Base-by-base conservation (phyloP, 2,329 filamentous ascomycete species). In the Colletotrichum scovillei region DNA sequence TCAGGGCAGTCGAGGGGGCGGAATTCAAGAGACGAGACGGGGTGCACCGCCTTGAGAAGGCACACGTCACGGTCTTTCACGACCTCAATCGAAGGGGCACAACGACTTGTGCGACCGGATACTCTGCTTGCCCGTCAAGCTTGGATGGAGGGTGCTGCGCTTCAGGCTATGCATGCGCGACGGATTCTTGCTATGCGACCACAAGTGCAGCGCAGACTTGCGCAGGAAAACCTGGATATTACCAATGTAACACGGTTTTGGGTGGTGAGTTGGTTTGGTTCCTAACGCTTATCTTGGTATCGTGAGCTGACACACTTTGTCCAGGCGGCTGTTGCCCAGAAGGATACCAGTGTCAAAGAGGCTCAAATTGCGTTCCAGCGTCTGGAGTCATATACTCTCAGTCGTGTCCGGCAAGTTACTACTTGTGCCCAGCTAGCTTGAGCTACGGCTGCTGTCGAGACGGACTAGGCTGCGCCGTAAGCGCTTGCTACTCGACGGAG, bases 371-470 rank as follows among this genome's bases (percentile, higher is more conserved):
- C 74, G 78, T 80, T 3, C 80, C 86, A 0, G 86, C 87, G 1
- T 80, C 82, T 12, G 87, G 87, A 11, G 78, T 80, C 5, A 78
- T 84, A 0, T 80, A 79, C 35, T 82, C 81, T 8, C 79, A 81
- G 68, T 81, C 79, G 19, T 91, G 89, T 65, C 83, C 84, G 6
- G 75, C 81, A 2, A 83, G 80, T 72, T 87, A 85, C 59, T 87
- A 83, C 67, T 80, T 85, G 4, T 91, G 89, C 70, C 85, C 89
- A 1, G 76, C 85, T 5, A 87, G 86, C 1, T 75, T 88, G 4
- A 86, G 85, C 64, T 87, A 85, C 70, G 89, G 89, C 0, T 91
- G 89, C 75, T 91, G 89, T 76, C 80, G 79, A 2, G 84, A 79
- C 59, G 86, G 86, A 5, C 84, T 87, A 82, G 86, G 79, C 30